Evolutionary conservation across 1,139 yeast species (phyloP), one percentile per base, ranked within the genome.

Genomic region (Geotrichum europaeum): DNA sequence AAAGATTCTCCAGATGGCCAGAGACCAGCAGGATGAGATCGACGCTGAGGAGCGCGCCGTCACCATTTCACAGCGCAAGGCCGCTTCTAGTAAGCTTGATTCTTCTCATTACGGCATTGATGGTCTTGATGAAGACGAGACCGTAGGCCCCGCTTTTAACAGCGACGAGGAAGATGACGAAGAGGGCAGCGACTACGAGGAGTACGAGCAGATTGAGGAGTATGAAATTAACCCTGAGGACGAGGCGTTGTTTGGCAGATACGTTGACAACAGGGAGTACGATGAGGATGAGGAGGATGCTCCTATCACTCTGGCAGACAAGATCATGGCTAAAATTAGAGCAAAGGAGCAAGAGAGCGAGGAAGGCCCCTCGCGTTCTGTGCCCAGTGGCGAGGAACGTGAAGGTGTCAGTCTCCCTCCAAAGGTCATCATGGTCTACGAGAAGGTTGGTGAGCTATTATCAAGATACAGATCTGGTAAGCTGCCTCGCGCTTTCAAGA

Each of bases 381-480:
- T 57, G 56, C 66, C 60, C 28, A 65, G 53, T 9, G 70, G 63
- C 15, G 66, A 58, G 49, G 74, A 69, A 60, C 66, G 69, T 56
- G 78, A 77, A 64, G 81, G 81, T 67, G 97, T 94, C 4, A 81
- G 86, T 69, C 79, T 94, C 60, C 99, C 99, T 13, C 96, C 97
- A 60, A 92, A 94, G 73, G 98, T 94, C 59, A 91, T 95, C 68
- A 91, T 87, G 64, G 98, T 97, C 1, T 94, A 92, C 73, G 87
- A 90, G 60, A 89, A 90, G 71, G 94, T 94, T 57, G 99, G 98
- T 10, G 85, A 85, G 67, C 86, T 94, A 58, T 78, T 94, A 63
- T 82, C 94, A 18, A 84, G 95, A n/a, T 95, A 96, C 83, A 87
- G 92, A 50, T 96, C 95, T 69, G 99, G 99, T 57, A 92, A 91